Conservation (phyloP, 2,329 filamentous ascomycete species). For the Thyridium curvatum region DNA sequence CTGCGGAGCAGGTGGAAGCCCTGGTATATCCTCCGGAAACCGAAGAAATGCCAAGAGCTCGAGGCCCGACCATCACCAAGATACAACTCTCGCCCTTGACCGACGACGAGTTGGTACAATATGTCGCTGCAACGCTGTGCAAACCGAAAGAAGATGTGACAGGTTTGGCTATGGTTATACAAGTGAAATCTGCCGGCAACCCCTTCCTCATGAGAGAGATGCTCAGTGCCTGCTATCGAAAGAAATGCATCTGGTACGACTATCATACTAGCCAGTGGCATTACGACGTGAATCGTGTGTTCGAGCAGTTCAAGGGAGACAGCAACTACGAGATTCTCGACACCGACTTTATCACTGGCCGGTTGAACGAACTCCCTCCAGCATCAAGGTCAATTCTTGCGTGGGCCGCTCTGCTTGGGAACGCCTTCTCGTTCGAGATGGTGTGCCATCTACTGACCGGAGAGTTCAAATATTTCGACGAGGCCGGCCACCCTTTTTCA, state of each 20-base stretch:
- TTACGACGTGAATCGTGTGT: slow-evolving; percentile 79
- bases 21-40: slow-evolving; percentile 48
- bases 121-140: slow-evolving; percentile 76
- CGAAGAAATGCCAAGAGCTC: slow-evolving; percentile 40
- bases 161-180: slow-evolving; percentile 75
- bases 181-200: slow-evolving; percentile 84
- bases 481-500: slow-evolving; percentile 10
- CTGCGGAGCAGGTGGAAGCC: slow-evolving; percentile 45
- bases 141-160: slow-evolving; percentile 65
- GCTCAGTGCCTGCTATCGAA: slow-evolving; percentile 78
- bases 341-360: slow-evolving; percentile 73
- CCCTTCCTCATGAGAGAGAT: slow-evolving; percentile 91
- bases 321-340: slow-evolving; percentile 75
- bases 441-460: slow-evolving; percentile 71
- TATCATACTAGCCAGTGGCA: slow-evolving; percentile 79
- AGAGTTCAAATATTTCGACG: slow-evolving; percentile 58
- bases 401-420: slow-evolving; percentile 81
- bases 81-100: slow-evolving; percentile 67
- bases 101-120: slow-evolving; percentile 75
- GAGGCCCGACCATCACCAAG: slow-evolving; percentile 55
- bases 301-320: slow-evolving; percentile 75
- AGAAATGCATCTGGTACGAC: slow-evolving; percentile 85
- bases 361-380: slow-evolving; percentile 68
- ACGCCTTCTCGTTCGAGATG: slow-evolving; percentile 76
- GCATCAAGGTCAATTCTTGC: slow-evolving; percentile 73